phyloP scores from a whole-genome alignment of 1,139 yeast genomes.

The Scheffersomyces stambukii region DNA sequence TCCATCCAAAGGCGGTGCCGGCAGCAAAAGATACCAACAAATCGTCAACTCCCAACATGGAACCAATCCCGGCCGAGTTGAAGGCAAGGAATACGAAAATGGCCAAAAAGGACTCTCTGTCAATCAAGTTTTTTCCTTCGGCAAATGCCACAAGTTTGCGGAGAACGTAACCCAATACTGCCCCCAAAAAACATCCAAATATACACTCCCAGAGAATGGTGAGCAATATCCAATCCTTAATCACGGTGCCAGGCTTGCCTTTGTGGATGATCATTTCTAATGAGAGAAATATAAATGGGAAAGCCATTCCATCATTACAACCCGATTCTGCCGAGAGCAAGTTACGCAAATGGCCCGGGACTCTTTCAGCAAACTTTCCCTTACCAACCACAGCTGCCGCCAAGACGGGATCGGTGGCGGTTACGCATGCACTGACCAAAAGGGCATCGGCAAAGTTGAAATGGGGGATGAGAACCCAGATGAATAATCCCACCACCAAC shows the following conservation, averaged over 20 bases:
- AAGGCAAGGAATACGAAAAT: conserved; percentile 84
- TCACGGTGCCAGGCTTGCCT: conserved; percentile 64
- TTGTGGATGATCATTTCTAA: conserved; percentile 62
- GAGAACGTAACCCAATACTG: conserved; percentile 69
- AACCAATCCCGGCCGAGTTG: conserved; percentile 89
- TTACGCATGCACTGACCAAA: conserved; percentile 84
- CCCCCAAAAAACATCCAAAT: conserved; percentile 79
- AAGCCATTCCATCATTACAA: conserved; percentile 98
- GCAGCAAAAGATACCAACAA: conserved; percentile 91
- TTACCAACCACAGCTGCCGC: conserved; percentile 99
- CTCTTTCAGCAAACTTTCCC: conserved; percentile 95
- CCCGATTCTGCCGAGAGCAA: conserved; percentile 91
- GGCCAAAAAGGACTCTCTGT: conserved; percentile 90
- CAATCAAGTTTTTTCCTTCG: conserved; percentile 71
- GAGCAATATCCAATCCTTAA: conserved; percentile 78
- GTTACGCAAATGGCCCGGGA: conserved; percentile 94
- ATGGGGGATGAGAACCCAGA: conserved; percentile 84
- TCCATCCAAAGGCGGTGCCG: conserved; percentile 96
- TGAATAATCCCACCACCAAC: conserved; percentile 80
- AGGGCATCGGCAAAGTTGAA: conserved; percentile 73
- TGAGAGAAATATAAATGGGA: conserved; percentile 84
- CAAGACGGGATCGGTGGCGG: conserved; percentile 96
- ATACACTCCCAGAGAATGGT: conserved; percentile 85
- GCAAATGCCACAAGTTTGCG: conserved; percentile 76
- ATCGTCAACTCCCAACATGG: conserved; percentile 90